Evolutionary conservation across 2,329 filamentous ascomycete species (phyloP).

Genomic region (Sarocladium oryzae): DNA sequence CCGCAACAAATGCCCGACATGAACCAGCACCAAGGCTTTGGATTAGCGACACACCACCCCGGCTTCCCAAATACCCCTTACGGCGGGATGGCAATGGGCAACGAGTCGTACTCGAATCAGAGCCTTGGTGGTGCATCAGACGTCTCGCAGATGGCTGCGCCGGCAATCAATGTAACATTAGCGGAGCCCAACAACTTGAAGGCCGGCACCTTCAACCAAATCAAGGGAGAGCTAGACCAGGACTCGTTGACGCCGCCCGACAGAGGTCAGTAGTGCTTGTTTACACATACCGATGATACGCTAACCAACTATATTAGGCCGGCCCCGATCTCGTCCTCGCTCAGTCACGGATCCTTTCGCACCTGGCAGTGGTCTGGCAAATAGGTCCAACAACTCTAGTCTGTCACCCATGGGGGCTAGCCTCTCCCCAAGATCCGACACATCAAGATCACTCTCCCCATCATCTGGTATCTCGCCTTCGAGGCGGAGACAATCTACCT

Average conservation of each 20-base stretch:
- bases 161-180: conserved; percentile 90
- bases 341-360: conserved; percentile 57
- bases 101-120: conserved; percentile 48
- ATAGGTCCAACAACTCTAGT: conserved; percentile 32
- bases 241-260: conserved; percentile 82
- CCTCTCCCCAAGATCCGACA: conserved; percentile 36
- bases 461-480: conserved; percentile 32
- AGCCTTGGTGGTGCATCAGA: conserved; percentile 46
- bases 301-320: too few relatives aligned
- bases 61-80: conserved; percentile 26
- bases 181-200: conserved; percentile 61
- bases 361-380: conserved; percentile 34
- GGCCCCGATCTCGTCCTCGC: conserved; percentile 41
- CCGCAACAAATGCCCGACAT: conserved; percentile 51
- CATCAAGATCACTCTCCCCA: conserved; percentile 52
- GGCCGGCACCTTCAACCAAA: conserved; percentile 33
- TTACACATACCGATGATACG: too few relatives aligned
- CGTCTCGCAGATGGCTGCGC: conserved; percentile 77
- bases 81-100: conserved; percentile 20
- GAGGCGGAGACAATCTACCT: conserved; percentile 53
- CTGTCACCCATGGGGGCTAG: conserved; percentile 45
- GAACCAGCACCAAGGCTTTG: conserved; percentile 40
- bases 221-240: conserved; percentile 59
- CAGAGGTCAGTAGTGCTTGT: conserved; percentile 55
- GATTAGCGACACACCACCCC: conserved; percentile 34